Base-by-base conservation (phyloP, 192 early-diverging fungal species). In the Backusella circina region DNA sequence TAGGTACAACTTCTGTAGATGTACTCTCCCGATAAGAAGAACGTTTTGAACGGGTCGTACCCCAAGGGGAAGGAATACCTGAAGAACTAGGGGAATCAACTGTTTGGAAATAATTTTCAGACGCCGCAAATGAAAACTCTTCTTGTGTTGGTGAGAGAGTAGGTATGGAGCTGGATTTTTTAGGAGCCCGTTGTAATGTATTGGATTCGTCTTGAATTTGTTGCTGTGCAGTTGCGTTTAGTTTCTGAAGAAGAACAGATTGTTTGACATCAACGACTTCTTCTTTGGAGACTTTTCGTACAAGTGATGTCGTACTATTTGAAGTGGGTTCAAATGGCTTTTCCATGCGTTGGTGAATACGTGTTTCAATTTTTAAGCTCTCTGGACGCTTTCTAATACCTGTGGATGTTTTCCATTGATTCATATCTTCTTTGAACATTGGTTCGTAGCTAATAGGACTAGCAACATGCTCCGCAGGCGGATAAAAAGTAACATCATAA, bases 51-150 rank as follows among this genome's bases (percentile, higher is more conserved):
- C 41, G 37, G 15, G 69, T 41, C 15, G 69, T 70, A 28, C 69
- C 69, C 69, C 69, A 70, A 70, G 69, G 69, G 5, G 69, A 70
- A 4, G 69, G 69, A 70, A 70, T 70, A 30, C 69, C 15, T 2
- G 38, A 18, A 16, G 69, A 70, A 31, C 33, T 47, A 47, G 69
- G 69, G 3, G 69, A 70, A 23, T 37, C 21, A 37, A 23, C 21
- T 16, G 37, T 18, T 47, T 70, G 69, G 39, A 47, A 41, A 70
- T 70, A 47, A 5, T 31, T 47, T 47, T 68, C 67, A 23, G 67
- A 38, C 6, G n/a, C 32, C 8, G 67, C 67, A 37, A 68, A 68
- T 37, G 67, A 68, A 36, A 16, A n/a, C 12, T 68, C 67, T 37
- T 68, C 67, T 10, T 8, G 21, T 12, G 67, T 23, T 21, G 31